Evolutionary conservation across 2,329 filamentous ascomycete genomes (phyloP).

Genomic region (Sclerotinia subarctica): DNA sequence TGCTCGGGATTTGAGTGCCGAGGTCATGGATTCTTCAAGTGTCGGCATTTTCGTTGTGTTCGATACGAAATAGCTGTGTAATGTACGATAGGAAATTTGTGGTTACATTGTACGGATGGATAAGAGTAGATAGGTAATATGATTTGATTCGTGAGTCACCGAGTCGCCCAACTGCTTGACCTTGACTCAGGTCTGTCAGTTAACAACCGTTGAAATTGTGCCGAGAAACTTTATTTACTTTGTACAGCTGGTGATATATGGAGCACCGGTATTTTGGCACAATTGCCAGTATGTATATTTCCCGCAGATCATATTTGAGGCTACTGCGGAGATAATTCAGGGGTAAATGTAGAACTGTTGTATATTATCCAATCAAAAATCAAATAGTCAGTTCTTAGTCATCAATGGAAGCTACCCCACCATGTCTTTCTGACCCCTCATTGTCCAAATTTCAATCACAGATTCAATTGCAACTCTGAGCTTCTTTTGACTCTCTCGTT

Average conservation of each 20-base stretch:
- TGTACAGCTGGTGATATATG: not conserved
- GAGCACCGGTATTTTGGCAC: not conserved
- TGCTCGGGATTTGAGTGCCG: slow-evolving; percentile 13
- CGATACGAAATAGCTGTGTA: not conserved
- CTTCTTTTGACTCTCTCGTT: not conserved
- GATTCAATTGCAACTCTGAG: not conserved
- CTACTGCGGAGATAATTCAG: not conserved
- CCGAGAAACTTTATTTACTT: not conserved
- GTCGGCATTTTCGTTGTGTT: slow-evolving; percentile 4
- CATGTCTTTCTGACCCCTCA: not conserved
- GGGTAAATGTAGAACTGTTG: not conserved
- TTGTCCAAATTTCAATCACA: not conserved
- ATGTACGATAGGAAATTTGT: not conserved
- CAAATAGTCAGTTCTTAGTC: not conserved
- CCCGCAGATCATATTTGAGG: not conserved
- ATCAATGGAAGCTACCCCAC: slow-evolving; percentile 11
- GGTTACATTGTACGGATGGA: not conserved
- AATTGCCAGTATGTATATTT: slow-evolving; percentile 1
- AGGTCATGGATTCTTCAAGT: slow-evolving; percentile 12
- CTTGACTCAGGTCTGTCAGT: not conserved
- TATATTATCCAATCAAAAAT: not conserved
- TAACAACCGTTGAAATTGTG: not conserved
- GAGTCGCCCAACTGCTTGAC: not conserved
- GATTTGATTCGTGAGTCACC: slow-evolving; percentile 3
- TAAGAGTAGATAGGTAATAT: not conserved